Conservation (phyloP, 2,329 filamentous ascomycete species). For the Passalora sequoiae region DNA sequence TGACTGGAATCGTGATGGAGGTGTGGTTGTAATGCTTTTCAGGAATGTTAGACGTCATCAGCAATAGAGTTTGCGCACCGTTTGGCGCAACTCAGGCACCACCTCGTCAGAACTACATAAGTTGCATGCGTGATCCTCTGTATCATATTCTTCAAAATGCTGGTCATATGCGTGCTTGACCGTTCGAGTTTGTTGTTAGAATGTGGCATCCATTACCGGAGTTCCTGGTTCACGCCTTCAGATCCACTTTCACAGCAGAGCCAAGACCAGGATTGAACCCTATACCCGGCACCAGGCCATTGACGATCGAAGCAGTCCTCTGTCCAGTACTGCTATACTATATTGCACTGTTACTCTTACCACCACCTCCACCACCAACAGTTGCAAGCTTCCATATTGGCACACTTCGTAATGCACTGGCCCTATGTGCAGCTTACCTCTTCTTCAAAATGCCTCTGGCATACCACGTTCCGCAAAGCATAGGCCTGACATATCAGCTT, state of each 20-base stretch:
- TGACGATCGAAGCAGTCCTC: slow-evolving; percentile 38
- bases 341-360: slow-evolving; percentile 39
- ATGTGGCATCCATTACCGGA: slow-evolving; percentile 13
- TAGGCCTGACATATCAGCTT: slow-evolving; percentile 44
- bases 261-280: slow-evolving; percentile 39
- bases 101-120: background rate
- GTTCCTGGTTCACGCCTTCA: slow-evolving; percentile 22
- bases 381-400: slow-evolving; percentile 30
- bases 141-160: background rate
- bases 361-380: slow-evolving; percentile 37
- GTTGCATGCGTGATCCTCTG: background rate
- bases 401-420: slow-evolving; percentile 36
- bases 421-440: slow-evolving; percentile 35
- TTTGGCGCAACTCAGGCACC: background rate
- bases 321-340: slow-evolving; percentile 42
- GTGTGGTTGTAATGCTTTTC: background rate
- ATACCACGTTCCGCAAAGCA: slow-evolving; percentile 42
- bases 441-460: slow-evolving; percentile 41
- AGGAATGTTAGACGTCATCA: background rate
- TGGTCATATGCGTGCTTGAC: background rate
- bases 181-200: background rate
- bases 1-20: too few species aligned
- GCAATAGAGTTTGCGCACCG: background rate
- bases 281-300: slow-evolving; percentile 38
- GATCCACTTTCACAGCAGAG: slow-evolving; percentile 23